These are phyloP conservation scores for Oidiodendron maius DNA, from an alignment of 495 filamentous ascomycete species.

Conservation along the genomic window DNA sequence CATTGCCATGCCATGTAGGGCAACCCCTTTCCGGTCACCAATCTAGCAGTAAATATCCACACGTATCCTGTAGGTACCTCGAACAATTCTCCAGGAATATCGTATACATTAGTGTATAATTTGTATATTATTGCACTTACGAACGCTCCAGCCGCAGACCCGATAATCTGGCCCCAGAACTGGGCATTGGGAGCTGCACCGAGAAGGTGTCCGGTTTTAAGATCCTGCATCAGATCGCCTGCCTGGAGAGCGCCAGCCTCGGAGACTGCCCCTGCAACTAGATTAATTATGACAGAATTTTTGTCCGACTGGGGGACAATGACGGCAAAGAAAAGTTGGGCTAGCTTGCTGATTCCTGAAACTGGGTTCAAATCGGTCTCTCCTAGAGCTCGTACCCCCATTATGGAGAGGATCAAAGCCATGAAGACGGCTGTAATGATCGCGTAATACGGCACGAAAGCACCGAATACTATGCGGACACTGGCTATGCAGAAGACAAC, in stretches of 20 bases:
- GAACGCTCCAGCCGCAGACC: constrained; percentile 80
- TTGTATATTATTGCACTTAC: constrained; percentile 84
- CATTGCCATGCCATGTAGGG: constrained; percentile 76
- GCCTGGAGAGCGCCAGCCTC: constrained; percentile 89
- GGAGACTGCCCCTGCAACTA: constrained; percentile 87
- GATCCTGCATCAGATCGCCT: constrained; percentile 96
- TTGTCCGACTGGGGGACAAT: constrained; percentile 71
- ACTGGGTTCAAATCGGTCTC: constrained; percentile 98
- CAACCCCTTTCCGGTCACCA: constrained; percentile 90
- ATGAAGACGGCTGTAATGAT: constrained; percentile 81
- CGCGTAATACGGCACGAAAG: constrained; percentile 57
- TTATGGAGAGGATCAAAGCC: constrained; percentile 82
- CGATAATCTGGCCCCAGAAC: constrained; percentile 94
- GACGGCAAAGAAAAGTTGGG: constrained; percentile 89
- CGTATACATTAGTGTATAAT: constrained; percentile 85
- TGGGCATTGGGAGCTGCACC: constrained; percentile 90
- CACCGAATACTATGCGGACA: constrained; percentile 74
- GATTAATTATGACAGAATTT: constrained; percentile 83
- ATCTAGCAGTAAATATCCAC: constrained; percentile 91
- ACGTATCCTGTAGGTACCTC: constrained; percentile 92
- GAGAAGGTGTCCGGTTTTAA: constrained; percentile 93
- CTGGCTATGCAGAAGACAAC: constrained; percentile 72
- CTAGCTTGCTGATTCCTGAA: constrained; percentile 92
- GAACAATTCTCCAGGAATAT: constrained; percentile 81
- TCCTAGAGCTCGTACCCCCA: constrained; percentile 91